phyloP scores from a whole-genome alignment of 2,329 filamentous ascomycete genomes.

The Bimuria novae-zelandiae region DNA sequence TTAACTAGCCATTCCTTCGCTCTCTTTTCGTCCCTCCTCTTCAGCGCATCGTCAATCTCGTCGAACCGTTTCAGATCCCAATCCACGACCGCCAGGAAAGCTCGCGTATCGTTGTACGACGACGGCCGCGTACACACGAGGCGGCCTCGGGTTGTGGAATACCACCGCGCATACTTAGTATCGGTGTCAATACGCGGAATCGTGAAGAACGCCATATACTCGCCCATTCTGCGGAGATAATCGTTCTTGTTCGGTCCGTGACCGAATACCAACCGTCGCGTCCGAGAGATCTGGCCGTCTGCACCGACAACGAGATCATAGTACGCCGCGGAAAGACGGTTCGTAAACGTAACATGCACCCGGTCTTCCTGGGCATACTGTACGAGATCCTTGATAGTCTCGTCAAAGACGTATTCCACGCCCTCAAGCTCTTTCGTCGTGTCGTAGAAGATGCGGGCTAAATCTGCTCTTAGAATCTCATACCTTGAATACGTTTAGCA shows the following conservation, averaged over 20 bases:
- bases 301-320: slow-evolving; percentile 39
- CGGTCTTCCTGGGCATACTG: slow-evolving; percentile 26
- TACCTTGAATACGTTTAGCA: slow-evolving; percentile 15
- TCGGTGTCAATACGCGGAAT: slow-evolving; percentile 29
- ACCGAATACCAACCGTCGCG: slow-evolving; percentile 32
- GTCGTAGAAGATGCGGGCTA: slow-evolving; percentile 58
- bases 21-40: slow-evolving; percentile 15
- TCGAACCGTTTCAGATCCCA: slow-evolving; percentile 23
- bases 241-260: slow-evolving; percentile 24
- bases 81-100: slow-evolving; percentile 25
- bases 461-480: slow-evolving; percentile 64
- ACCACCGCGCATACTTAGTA: slow-evolving; percentile 32
- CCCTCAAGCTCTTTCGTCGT: slow-evolving; percentile 32
- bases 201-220: slow-evolving; percentile 39
- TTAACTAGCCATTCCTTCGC: slow-evolving; percentile 29
- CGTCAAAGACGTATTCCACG: slow-evolving; percentile 45
- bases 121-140: slow-evolving; percentile 29
- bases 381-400: slow-evolving; percentile 33
- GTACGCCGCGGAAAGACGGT: slow-evolving; percentile 15
- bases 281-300: slow-evolving; percentile 38
- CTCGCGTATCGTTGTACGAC: slow-evolving; percentile 25
- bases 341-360: slow-evolving; percentile 50
- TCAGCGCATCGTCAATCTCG: slow-evolving; percentile 20
- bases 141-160: slow-evolving; percentile 27
- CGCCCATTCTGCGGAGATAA: slow-evolving; percentile 29